A percentile compares a stretch with the other conserved stretches of the same genome.
phyloP scores from a whole-genome alignment of 495 filamentous ascomycete species.

The Clavariopsis aquatica region DNA sequence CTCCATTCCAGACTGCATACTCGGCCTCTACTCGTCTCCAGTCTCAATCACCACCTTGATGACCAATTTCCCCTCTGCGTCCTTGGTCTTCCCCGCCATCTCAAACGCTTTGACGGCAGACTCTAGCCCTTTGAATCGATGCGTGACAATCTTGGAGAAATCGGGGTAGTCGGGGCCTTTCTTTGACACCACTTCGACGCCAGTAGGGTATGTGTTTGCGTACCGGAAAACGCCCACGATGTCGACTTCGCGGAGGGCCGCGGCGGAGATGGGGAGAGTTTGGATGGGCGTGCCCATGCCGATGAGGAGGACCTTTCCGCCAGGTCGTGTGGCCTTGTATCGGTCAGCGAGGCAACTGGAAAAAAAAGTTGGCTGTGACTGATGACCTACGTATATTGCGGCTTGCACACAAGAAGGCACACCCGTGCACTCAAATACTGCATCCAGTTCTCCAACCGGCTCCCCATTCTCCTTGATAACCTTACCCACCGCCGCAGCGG shows the following conservation, averaged over 20 bases:
- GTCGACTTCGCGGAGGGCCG: constrained; percentile 85
- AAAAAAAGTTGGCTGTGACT: not conserved
- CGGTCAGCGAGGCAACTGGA: not conserved
- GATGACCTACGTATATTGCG: constrained; percentile 65
- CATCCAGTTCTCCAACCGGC: constrained; percentile 66
- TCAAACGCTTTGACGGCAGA: constrained; percentile 69
- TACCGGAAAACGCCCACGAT: constrained; percentile 92
- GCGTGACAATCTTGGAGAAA: constrained; percentile 72
- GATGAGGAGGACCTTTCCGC: constrained; percentile 81
- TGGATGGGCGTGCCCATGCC: constrained; percentile 94
- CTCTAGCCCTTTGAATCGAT: constrained; percentile 68
- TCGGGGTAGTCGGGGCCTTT: constrained; percentile 63
- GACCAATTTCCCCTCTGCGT: constrained; percentile 73
- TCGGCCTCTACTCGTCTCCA: constrained; percentile 35
- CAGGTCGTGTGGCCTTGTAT: constrained; percentile 61
- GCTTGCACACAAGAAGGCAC: constrained; percentile 85
- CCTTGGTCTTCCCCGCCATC: constrained; percentile 77
- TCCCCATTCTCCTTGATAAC: constrained; percentile 49
- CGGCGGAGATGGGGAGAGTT: constrained; percentile 80
- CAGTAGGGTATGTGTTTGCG: constrained; percentile 81
- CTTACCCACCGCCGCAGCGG: constrained; percentile 54
- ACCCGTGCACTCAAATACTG: constrained; percentile 89
- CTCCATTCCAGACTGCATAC: not conserved
- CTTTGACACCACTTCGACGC: constrained; percentile 69
- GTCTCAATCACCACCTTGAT: constrained; percentile 80